Evolutionary conservation across 2,329 filamentous ascomycete genomes (phyloP).

Genomic region (Sclerotinia sclerotiorum): DNA sequence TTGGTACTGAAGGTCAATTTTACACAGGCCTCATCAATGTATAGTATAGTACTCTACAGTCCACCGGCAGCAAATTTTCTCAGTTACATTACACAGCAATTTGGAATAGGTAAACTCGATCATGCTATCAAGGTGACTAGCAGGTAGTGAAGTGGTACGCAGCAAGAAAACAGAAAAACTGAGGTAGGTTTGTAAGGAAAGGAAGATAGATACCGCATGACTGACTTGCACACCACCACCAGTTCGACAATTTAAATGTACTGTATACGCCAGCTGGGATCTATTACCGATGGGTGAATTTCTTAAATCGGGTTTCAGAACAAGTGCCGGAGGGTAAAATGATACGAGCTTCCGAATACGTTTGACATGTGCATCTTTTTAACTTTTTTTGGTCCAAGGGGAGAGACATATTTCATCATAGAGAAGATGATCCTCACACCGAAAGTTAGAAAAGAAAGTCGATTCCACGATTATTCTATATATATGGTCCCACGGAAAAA

Average conservation of each 20-base stretch:
- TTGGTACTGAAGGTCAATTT: background rate
- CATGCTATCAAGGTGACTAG: background rate
- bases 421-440: background rate
- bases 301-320: slow-evolving; percentile 4
- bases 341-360: background rate
- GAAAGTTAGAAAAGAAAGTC: background rate
- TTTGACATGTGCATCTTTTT: background rate
- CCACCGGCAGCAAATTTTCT: background rate
- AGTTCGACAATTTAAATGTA: background rate
- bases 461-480: background rate
- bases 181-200: background rate
- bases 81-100: background rate
- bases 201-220: background rate
- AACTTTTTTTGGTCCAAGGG: background rate
- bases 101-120: background rate
- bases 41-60: background rate
- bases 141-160: too few species aligned
- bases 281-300: background rate
- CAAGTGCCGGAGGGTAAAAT: slow-evolving; percentile 1
- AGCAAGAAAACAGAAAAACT: background rate
- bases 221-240: background rate
- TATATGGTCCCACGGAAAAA: background rate
- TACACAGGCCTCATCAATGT: background rate
- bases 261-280: too few species aligned
- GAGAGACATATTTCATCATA: slow-evolving; percentile 12